phyloP scores from a whole-genome alignment of 2,329 filamentous ascomycete species.

The Colletotrichum sublineola region DNA sequence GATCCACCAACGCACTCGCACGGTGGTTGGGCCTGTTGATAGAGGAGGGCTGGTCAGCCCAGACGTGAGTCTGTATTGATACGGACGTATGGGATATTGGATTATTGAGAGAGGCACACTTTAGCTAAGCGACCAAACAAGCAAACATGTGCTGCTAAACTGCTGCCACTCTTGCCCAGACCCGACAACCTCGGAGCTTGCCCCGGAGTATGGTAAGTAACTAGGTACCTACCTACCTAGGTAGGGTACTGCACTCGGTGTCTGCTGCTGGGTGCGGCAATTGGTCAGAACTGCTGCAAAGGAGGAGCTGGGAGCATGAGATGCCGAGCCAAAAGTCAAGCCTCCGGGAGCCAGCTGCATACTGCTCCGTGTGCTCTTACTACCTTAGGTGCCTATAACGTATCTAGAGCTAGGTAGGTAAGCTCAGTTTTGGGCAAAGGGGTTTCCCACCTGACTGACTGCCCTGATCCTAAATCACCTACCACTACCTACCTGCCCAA shows the following conservation, averaged over 20 bases:
- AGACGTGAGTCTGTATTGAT: neutral
- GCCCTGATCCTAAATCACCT: neutral
- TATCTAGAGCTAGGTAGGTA: neutral
- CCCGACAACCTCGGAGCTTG: conserved; percentile 3
- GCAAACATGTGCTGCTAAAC: conserved; percentile 11
- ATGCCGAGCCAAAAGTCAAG: conserved; percentile 24
- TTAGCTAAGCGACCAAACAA: conserved; percentile 18
- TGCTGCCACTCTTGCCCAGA: neutral
- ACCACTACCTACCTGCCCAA: no score
- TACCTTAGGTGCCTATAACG: no score
- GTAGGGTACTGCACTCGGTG: neutral
- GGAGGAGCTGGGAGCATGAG: conserved; percentile 7
- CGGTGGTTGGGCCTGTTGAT: neutral
- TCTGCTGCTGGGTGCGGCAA: neutral
- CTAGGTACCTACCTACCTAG: no score
- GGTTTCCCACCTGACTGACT: neutral
- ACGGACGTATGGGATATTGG: conserved; percentile 33
- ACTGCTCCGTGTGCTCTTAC: no score
- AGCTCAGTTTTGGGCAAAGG: neutral
- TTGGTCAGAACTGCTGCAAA: no score
- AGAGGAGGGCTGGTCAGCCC: neutral
- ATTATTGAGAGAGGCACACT: conserved; percentile 7
- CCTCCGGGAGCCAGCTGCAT: neutral
- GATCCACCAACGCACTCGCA: neutral
- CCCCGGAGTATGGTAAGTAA: neutral